Percentiles rank a stretch among this genome's conserved stretches.
These are phyloP conservation scores for Jacaranda mimosifolia DNA, from an alignment of 257 asterid species.

Conservation along the genomic window DNA sequence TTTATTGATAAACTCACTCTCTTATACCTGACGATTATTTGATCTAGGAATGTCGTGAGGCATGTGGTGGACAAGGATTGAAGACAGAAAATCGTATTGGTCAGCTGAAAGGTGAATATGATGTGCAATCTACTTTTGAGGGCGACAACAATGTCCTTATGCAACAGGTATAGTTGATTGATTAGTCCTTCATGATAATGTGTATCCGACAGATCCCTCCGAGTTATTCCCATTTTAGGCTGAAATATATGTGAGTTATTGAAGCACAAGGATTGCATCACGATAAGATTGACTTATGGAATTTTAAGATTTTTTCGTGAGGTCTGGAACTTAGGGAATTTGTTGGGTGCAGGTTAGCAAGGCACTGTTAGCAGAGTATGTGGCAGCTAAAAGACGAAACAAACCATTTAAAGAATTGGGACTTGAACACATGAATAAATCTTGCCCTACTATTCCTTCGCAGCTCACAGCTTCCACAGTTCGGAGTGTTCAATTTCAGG, in stretches of 20 bases:
- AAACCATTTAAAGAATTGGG: slow-evolving; percentile 88
- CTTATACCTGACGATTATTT: slow-evolving; percentile 34
- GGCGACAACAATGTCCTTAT: slow-evolving; percentile 97
- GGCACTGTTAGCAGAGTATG: slow-evolving; percentile 82
- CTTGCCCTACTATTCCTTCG: slow-evolving; percentile 72
- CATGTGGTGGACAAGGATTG: slow-evolving; percentile 97
- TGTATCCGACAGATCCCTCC: not conserved
- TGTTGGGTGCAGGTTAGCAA: slow-evolving; percentile 77
- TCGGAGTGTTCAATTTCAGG: slow-evolving; percentile 79
- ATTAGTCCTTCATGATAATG: not conserved
- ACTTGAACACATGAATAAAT: slow-evolving; percentile 85
- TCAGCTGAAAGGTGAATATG: slow-evolving; percentile 89
- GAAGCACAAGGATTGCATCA: not conserved
- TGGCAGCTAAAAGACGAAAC: slow-evolving; percentile 62
- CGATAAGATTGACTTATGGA: not conserved
- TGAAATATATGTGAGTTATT: not conserved
- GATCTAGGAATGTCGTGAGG: slow-evolving; percentile 94
- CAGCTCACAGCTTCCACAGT: slow-evolving; percentile 56
- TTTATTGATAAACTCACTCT: slow-evolving; percentile 22
- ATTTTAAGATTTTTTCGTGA: not conserved
- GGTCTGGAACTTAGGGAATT: not conserved
- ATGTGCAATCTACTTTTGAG: slow-evolving; percentile 96
- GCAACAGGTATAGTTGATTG: slow-evolving; percentile 77
- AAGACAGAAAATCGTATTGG: slow-evolving; percentile 96
- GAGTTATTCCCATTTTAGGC: not conserved